These are phyloP conservation scores for Termitomyces sp. DNA, from an alignment of 1,284 basidiomycete genomes.

Conservation along the genomic window DNA sequence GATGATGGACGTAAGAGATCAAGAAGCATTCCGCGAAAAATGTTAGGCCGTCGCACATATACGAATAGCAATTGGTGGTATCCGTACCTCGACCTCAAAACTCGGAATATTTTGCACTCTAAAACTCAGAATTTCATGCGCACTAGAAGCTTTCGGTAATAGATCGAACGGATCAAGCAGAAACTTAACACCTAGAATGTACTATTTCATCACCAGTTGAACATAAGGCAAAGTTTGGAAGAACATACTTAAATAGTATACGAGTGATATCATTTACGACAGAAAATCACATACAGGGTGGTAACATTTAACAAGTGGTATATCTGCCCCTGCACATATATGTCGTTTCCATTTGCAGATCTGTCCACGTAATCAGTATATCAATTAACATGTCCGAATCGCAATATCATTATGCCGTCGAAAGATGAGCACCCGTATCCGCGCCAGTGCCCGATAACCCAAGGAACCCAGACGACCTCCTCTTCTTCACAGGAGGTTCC, in stretches of 20 bases:
- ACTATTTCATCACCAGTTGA: not conserved
- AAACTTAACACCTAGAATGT: not conserved
- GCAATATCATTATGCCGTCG: conserved; percentile 18
- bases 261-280: not conserved
- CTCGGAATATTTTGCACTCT: too few relatives aligned
- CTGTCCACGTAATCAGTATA: not conserved
- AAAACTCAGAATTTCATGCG: not conserved
- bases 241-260: not conserved
- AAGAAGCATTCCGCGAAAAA: too few relatives aligned
- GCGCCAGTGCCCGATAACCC: conserved; percentile 16
- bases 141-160: not conserved
- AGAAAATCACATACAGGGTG: not conserved
- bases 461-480: conserved; percentile 12
- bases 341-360: not conserved
- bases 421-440: conserved; percentile 12
- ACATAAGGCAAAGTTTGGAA: not conserved
- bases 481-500: conserved; percentile 1
- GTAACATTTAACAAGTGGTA: not conserved
- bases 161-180: not conserved
- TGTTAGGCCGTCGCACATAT: not conserved
- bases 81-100: not conserved
- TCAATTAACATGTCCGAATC: not conserved
- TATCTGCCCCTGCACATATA: too few relatives aligned
- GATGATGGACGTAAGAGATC: too few relatives aligned
- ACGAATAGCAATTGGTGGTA: not conserved